Base-by-base conservation (phyloP, 805 yeast genomes). In the Wickerhamomyces pijperi region DNA sequence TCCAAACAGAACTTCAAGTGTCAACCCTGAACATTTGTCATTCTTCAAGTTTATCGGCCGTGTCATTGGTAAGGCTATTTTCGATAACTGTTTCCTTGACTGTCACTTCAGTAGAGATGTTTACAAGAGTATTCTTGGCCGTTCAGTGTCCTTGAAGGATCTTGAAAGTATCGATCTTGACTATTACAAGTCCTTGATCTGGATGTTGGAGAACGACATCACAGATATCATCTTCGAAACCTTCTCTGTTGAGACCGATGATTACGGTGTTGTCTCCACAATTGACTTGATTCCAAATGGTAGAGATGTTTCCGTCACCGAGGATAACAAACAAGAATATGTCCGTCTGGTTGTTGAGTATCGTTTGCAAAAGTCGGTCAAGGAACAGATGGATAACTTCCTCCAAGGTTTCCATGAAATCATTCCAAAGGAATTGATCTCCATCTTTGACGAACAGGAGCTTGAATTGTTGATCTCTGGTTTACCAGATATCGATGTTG, bases 181-280 rank as follows among this genome's bases (percentile, higher is more conserved):
- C 45, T 92, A 92, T 55, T 87, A 82, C 63, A 90, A 88, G 58
- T 85, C 96, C 2, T 63, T 92, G 51, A 71, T 80, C 53, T 92
- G 98, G 98, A 92, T 92, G 83, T 64, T 92, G 39, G 95, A 90
- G 50, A 92, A 92, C 61, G 96, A 92, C 60, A 90, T 92, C 39
- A 90, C 97, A 0, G 97, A 88, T 58, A 80, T 92, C 31, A 84
- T 92, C 41, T 87, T 86, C 18, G 98, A 92, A 58, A 90, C 94
- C 6, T 92, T 92, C 56, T 81, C 95, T 11, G 85, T 92, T 18
- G 97, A 87, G 49, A 74, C 92, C 1, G 95, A 87, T 54, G 96
- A 87, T 52, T 90, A 82, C 53, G 97, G 97, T 40, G 95, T 82
- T 51, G 87, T 78, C 50, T 83, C 82, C 54, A 64, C 76, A 12